These are phyloP conservation scores for Tephrocybe sp. DNA, from an alignment of 768 basidiomycete species.

Conservation along the genomic window DNA sequence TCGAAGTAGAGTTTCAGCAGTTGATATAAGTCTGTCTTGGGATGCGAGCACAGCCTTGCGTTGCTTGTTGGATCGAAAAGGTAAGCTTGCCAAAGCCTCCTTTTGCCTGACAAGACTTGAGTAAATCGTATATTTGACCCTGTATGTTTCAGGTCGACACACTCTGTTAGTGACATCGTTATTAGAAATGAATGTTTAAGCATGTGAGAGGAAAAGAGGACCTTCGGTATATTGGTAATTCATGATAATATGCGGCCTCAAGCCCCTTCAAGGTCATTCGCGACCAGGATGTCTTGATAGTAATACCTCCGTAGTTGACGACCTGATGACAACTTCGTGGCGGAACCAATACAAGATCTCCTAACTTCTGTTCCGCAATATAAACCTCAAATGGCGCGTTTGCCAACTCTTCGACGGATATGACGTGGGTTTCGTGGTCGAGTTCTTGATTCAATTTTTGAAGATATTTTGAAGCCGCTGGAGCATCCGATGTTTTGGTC, in stretches of 20 bases:
- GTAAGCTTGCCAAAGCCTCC: conserved; percentile 19
- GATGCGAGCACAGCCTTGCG: conserved; percentile 1
- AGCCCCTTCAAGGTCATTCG: conserved; percentile 74
- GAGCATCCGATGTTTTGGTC: conserved; percentile 62
- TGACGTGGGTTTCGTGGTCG: conserved; percentile 72
- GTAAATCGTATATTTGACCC: conserved; percentile 66
- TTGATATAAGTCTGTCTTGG: conserved; percentile 12
- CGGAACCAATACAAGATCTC: conserved; percentile 81
- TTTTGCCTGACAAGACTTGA: conserved; percentile 44
- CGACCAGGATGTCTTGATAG: conserved; percentile 85
- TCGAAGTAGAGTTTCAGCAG: conserved; percentile 36
- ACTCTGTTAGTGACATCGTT: conserved; percentile 44
- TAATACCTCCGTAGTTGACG: conserved; percentile 77
- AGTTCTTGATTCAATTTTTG: conserved; percentile 54
- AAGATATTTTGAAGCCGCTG: conserved; percentile 59
- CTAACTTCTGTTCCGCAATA: conserved; percentile 69
- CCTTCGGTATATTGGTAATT: conserved; percentile 82
- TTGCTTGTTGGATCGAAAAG: conserved; percentile 6
- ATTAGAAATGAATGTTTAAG: neutral
- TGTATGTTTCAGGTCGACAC: conserved; percentile 78
- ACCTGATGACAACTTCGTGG: conserved; percentile 84
- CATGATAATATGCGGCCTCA: conserved; percentile 60
- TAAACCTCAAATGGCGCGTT: conserved; percentile 70
- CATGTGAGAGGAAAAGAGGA: conserved; percentile 29
- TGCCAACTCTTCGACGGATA: conserved; percentile 61